phyloP scores from a whole-genome alignment of 2,329 filamentous ascomycete species.

The Xylogone sp. region DNA sequence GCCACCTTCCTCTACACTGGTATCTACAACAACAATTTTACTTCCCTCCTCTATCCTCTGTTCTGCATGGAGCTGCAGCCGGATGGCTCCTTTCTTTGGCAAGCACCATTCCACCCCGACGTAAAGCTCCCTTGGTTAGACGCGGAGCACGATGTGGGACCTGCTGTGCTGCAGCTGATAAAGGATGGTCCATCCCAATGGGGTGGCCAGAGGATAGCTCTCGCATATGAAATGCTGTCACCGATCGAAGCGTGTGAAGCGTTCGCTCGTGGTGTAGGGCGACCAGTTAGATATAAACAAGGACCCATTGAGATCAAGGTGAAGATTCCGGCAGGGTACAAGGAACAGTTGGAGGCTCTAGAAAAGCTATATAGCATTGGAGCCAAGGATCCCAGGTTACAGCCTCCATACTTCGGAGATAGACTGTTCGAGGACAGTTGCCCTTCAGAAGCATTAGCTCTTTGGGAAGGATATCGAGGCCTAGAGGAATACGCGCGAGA shows the following conservation, averaged over 20 bases:
- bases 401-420: slow-evolving; percentile 63
- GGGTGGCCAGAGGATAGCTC: slow-evolving; percentile 74
- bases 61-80: slow-evolving; percentile 89
- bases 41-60: slow-evolving; percentile 82
- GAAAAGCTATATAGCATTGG: slow-evolving; percentile 51
- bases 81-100: slow-evolving; percentile 88
- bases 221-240: slow-evolving; percentile 86
- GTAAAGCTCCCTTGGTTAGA: slow-evolving; percentile 92
- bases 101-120: slow-evolving; percentile 88
- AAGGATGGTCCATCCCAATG: slow-evolving; percentile 88
- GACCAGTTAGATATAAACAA: slow-evolving; percentile 71
- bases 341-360: slow-evolving; percentile 74
- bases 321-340: slow-evolving; percentile 82
- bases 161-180: slow-evolving; percentile 88
- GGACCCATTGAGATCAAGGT: slow-evolving; percentile 81
- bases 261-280: slow-evolving; percentile 74
- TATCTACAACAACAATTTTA: slow-evolving; percentile 99
- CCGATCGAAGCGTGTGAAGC: slow-evolving; percentile 77
- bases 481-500: slow-evolving; percentile 94
- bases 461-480: slow-evolving; percentile 90
- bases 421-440: slow-evolving; percentile 55
- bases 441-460: slow-evolving; percentile 69
- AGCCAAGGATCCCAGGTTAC: slow-evolving; percentile 44
- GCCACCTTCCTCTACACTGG: slow-evolving; percentile 94
- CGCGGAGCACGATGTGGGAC: slow-evolving; percentile 92